These are phyloP conservation scores for Pichia sp. DNA, from an alignment of 1,139 yeast species.

Conservation along the genomic window DNA sequence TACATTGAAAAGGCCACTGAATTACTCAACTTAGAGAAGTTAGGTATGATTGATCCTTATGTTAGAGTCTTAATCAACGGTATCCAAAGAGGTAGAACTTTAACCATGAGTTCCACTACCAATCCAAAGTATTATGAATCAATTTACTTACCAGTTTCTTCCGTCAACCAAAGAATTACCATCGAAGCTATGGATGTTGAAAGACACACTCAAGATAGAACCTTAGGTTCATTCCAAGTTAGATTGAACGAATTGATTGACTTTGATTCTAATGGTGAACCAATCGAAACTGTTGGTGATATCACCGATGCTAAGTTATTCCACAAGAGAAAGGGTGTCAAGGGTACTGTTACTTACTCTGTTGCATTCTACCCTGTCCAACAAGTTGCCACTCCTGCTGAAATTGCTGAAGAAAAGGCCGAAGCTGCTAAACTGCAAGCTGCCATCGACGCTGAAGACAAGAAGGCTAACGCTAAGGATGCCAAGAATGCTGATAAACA, in stretches of 20 bases:
- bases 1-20: slow-evolving; percentile 68
- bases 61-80: slow-evolving; percentile 78
- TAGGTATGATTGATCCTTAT: slow-evolving; percentile 94
- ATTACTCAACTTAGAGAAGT: slow-evolving; percentile 78
- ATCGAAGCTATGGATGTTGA: slow-evolving; percentile 94
- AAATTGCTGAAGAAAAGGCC: slow-evolving; percentile 55
- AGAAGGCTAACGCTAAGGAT: slow-evolving; percentile 30
- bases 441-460: slow-evolving; percentile 29
- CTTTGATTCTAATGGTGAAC: slow-evolving; percentile 65
- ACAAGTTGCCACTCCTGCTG: slow-evolving; percentile 76
- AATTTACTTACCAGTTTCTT: slow-evolving; percentile 75
- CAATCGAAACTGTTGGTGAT: slow-evolving; percentile 58
- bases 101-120: slow-evolving; percentile 62
- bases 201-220: slow-evolving; percentile 70
- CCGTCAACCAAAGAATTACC: slow-evolving; percentile 76
- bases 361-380: slow-evolving; percentile 80
- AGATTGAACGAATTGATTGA: slow-evolving; percentile 65
- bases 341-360: slow-evolving; percentile 73
- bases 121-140: slow-evolving; percentile 88
- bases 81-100: slow-evolving; percentile 73
- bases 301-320: slow-evolving; percentile 61
- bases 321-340: slow-evolving; percentile 68
- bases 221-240: slow-evolving; percentile 79
- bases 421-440: slow-evolving; percentile 17
- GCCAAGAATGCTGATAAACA: slow-evolving; percentile 22